Base-by-base conservation (phyloP, 169 alveolate species). In the Theileria orientalis region DNA sequence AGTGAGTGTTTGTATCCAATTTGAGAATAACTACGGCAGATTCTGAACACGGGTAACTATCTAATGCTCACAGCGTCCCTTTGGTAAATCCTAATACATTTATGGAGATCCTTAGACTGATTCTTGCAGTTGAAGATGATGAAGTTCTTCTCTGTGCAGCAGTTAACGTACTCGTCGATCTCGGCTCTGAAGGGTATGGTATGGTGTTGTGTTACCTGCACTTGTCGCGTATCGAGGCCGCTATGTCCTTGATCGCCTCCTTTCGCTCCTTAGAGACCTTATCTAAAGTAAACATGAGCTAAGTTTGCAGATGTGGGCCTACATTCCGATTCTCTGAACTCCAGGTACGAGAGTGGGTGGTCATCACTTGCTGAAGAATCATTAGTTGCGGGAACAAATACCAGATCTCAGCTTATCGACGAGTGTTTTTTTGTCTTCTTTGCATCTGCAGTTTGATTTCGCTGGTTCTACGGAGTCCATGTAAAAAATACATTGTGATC, bases 261-360 rank as follows among this genome's bases (percentile, higher is more conserved):
- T 59, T 42, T 21, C 87, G 54, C 73, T 79, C 87, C 83, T 72
- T 79, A n/a, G 87, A 1, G 25, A 79, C 37, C 33, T 68, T 70
- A 68, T 79, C 87, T 79, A 67, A 32, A 46, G 16, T n/a, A 14
- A 21, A 29, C n/a, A n/a, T n/a, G n/a, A n/a, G n/a, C n/a, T n/a
- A n/a, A n/a, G 40, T 61, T 25, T 21, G 23, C 23, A 23, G 54
- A 37, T 29, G 37, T 35, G n/a, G 13, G 32, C 76, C 37, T 71
- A 79, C 87, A 79, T 49, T 79, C 87, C 13, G 87, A 62, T 42
- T 79, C 87, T 23, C 87, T 62, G 71, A 79, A 79, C 71, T 79
- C 83, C 29, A 79, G 77, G 42, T 79, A 79, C 44, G 87, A 79
- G 40, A 79, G 42, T 0, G 87, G 87, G 11, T 49, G 27, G 30